Evolutionary conservation across 768 basidiomycete species (phyloP).

Genomic region (Cystofilobasidium macerans): DNA sequence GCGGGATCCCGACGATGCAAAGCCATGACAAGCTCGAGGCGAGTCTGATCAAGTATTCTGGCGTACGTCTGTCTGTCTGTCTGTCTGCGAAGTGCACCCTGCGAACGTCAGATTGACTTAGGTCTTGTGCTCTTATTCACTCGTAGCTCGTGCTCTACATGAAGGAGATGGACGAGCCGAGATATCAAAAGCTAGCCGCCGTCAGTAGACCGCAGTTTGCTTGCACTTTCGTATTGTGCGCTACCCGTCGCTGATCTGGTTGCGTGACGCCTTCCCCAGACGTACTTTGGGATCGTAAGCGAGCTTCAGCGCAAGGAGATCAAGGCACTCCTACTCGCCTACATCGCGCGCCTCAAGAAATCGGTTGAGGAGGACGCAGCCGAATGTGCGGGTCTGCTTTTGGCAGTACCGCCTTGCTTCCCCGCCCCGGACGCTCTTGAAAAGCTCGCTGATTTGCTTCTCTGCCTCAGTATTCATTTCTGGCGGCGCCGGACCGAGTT

Average conservation of each 20-base stretch:
- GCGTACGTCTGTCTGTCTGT: slow-evolving; percentile 33
- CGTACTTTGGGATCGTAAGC: slow-evolving; percentile 79
- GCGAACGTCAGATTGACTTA: background rate
- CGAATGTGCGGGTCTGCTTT: slow-evolving; percentile 18
- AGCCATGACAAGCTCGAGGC: slow-evolving; percentile 62
- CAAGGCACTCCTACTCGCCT: slow-evolving; percentile 54
- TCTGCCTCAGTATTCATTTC: slow-evolving; percentile 10
- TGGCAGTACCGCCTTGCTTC: too few species aligned
- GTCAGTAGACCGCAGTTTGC: slow-evolving; percentile 44
- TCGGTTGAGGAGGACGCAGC: slow-evolving; percentile 49
- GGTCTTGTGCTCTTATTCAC: background rate
- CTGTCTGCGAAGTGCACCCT: background rate
- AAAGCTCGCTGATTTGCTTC: too few species aligned
- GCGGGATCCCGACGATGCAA: slow-evolving; percentile 40
- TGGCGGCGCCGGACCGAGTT: background rate
- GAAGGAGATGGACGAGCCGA: slow-evolving; percentile 86
- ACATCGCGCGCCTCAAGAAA: slow-evolving; percentile 54
- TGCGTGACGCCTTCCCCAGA: slow-evolving; percentile 43
- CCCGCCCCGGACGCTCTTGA: too few species aligned
- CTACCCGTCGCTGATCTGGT: slow-evolving; percentile 12
- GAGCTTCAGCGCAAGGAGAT: slow-evolving; percentile 72
- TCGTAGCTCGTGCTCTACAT: slow-evolving; percentile 63
- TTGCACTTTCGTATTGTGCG: background rate
- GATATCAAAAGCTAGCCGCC: slow-evolving; percentile 80
- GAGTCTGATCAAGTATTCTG: slow-evolving; percentile 77